Conservation (phyloP, 805 yeast genomes). For the Cyberlindnera euphorbiae region DNA sequence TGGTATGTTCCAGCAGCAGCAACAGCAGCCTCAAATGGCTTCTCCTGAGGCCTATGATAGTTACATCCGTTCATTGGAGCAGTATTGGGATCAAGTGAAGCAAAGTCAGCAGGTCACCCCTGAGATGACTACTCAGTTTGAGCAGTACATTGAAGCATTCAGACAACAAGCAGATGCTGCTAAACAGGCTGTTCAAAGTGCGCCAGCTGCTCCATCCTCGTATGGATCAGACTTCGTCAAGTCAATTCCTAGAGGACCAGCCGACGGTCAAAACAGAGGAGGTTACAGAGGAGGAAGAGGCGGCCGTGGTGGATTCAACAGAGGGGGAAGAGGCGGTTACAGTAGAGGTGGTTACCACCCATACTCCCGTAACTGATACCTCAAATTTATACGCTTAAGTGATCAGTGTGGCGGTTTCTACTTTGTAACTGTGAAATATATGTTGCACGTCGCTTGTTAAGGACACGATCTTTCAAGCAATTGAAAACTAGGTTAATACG, state of each 20-base stretch:
- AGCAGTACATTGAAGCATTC: conserved; percentile 5
- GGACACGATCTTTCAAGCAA: too few species aligned
- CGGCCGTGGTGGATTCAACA: conserved; percentile 13
- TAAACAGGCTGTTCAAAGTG: neutral
- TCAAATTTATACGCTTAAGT: too few species aligned
- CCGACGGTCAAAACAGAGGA: too few species aligned
- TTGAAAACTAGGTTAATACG: too few species aligned
- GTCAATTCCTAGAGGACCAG: conserved; percentile 1
- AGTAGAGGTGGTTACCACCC: conserved; percentile 18
- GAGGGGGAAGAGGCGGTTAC: conserved; percentile 15
- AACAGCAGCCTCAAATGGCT: conserved; percentile 12
- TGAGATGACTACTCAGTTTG: conserved; percentile 6
- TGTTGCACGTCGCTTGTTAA: too few species aligned
- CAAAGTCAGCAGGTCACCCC: conserved; percentile 12
- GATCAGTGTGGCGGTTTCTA: too few species aligned
- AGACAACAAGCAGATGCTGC: conserved; percentile 7
- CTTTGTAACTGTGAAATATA: too few species aligned
- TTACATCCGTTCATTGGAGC: conserved; percentile 59
- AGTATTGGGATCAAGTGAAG: conserved; percentile 43
- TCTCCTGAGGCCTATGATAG: conserved; percentile 56
- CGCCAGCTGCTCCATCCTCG: conserved; percentile 8
- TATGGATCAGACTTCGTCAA: conserved; percentile 16
- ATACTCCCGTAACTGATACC: conserved; percentile 1
- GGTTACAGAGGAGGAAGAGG: conserved; percentile 30
- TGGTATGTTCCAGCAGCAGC: conserved; percentile 12